Conservation (phyloP, 805 yeast genomes). For the Teunomyces panamensis region DNA sequence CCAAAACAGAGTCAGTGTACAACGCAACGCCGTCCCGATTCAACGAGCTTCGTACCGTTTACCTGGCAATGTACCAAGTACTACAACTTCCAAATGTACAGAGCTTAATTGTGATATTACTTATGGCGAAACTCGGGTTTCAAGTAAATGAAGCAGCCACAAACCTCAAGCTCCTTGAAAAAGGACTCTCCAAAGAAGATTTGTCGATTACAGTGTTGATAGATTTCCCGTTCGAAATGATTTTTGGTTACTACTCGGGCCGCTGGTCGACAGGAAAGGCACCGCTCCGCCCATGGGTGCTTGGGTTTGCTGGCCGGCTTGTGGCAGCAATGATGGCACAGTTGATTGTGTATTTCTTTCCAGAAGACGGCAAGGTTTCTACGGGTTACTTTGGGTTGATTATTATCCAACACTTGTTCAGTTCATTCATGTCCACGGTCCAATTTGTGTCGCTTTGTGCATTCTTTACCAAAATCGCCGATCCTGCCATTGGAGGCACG, state of each 20-base stretch:
- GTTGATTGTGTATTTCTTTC: constrained; percentile 68
- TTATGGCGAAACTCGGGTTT: constrained; percentile 85
- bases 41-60: constrained; percentile 49
- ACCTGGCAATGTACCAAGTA: constrained; percentile 65
- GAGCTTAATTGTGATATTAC: constrained; percentile 67
- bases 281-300: constrained; percentile 85
- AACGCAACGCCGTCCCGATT: constrained; percentile 17
- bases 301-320: constrained; percentile 80
- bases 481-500: constrained; percentile 94
- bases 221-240: constrained; percentile 93
- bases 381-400: constrained; percentile 62
- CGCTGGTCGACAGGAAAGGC: constrained; percentile 82
- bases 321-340: constrained; percentile 75
- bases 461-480: constrained; percentile 93
- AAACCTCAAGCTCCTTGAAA: constrained; percentile 82
- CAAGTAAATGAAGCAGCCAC: constrained; percentile 97
- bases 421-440: constrained; percentile 90
- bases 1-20: constrained; percentile 18
- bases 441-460: constrained; percentile 94
- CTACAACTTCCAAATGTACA: constrained; percentile 68
- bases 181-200: constrained; percentile 91
- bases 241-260: constrained; percentile 95
- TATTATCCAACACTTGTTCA: constrained; percentile 76
- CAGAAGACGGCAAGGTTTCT: constrained; percentile 49
- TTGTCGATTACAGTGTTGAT: constrained; percentile 87